These are phyloP conservation scores for Fusarium duplospermum DNA, from an alignment of 2,329 filamentous ascomycete genomes.

Conservation along the genomic window DNA sequence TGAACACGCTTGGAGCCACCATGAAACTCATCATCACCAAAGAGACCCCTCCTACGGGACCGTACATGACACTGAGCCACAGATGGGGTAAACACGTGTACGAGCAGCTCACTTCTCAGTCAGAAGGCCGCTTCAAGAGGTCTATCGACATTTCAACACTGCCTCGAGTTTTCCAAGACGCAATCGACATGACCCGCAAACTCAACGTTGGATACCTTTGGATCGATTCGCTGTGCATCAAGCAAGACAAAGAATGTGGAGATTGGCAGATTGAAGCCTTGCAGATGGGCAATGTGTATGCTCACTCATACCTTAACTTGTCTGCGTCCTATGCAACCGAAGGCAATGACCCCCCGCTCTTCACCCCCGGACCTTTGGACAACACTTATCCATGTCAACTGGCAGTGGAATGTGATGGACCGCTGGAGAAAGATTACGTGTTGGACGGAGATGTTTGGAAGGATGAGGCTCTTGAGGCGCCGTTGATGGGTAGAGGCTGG, in stretches of 20 bases:
- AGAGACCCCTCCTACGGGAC: background rate
- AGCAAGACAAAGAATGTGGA: slow-evolving; percentile 36
- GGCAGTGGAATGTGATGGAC: background rate
- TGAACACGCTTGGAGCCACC: fast-evolving
- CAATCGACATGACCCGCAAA: slow-evolving; percentile 39
- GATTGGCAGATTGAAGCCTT: slow-evolving; percentile 5
- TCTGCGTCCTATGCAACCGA: background rate
- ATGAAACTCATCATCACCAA: background rate
- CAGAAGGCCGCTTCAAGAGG: background rate
- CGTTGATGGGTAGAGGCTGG: slow-evolving; percentile 12
- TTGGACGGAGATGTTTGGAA: background rate
- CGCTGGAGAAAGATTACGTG: background rate
- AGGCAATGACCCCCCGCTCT: background rate
- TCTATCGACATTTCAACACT: slow-evolving; percentile 6
- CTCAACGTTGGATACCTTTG: slow-evolving; percentile 45
- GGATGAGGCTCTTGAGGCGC: background rate
- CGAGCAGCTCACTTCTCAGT: background rate
- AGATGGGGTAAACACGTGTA: background rate
- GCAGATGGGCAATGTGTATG: slow-evolving; percentile 8
- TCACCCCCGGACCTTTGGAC: background rate
- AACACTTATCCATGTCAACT: background rate
- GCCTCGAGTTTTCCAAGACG: slow-evolving; percentile 36
- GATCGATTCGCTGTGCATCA: slow-evolving; percentile 50
- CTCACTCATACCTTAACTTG: slow-evolving; percentile 7
- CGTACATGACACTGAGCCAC: slow-evolving; percentile 21